These are phyloP conservation scores for Mucor irregularis DNA, from an alignment of 371 early-diverging fungal species.

Conservation along the genomic window DNA sequence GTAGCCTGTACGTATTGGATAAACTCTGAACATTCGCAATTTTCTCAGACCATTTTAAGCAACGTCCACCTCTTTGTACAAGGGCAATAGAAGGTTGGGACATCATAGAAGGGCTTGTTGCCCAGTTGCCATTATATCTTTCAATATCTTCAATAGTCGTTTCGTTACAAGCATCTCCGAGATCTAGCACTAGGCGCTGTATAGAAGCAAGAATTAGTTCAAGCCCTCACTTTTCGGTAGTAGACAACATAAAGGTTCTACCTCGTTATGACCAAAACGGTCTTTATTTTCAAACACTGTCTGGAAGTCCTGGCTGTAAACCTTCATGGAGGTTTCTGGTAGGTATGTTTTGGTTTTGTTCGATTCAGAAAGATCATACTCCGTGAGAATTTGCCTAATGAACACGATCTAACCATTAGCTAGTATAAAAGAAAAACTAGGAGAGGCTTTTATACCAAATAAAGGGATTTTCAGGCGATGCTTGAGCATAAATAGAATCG, in stretches of 20 bases:
- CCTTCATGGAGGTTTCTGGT: slow-evolving; percentile 23
- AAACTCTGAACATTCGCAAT: slow-evolving; percentile 18
- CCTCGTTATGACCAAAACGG: slow-evolving; percentile 31
- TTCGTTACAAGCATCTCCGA: slow-evolving; percentile 22
- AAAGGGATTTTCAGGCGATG: no score
- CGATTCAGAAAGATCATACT: slow-evolving; percentile 13
- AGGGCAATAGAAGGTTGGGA: slow-evolving; percentile 36
- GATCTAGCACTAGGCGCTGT: slow-evolving; percentile 23
- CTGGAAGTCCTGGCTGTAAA: slow-evolving; percentile 44
- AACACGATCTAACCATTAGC: no score
- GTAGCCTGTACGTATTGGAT: slow-evolving; percentile 21
- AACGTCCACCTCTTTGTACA: slow-evolving; percentile 29
- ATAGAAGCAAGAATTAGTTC: neutral
- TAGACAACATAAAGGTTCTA: neutral
- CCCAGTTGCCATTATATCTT: slow-evolving; percentile 11
- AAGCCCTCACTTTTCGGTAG: neutral
- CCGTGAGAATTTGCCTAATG: slow-evolving; percentile 25
- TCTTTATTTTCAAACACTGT: slow-evolving; percentile 33
- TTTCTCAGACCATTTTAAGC: slow-evolving; percentile 39
- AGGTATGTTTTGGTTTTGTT: slow-evolving; percentile 21
- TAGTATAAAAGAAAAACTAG: neutral
- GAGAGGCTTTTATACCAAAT: slow-evolving; percentile 12
- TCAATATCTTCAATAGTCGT: slow-evolving; percentile 16
- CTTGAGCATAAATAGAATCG: no score
- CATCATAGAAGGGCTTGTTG: slow-evolving; percentile 25